phyloP scores from a whole-genome alignment of 345 rosid species.

The Pelargonium nanum region DNA sequence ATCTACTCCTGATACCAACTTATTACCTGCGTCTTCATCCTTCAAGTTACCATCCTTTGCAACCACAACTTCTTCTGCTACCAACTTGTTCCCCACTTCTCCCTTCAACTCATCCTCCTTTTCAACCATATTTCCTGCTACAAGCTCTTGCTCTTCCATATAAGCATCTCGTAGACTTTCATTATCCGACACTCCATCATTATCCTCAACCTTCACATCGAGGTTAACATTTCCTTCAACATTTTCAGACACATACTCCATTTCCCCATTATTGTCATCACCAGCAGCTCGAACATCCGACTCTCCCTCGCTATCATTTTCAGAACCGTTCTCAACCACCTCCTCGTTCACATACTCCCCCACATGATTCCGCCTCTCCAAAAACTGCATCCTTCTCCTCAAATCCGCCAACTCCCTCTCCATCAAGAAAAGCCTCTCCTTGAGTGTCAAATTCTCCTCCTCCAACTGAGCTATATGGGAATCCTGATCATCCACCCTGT shows the following conservation, averaged over 20 bases:
- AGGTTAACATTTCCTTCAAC: not conserved
- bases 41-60: not conserved
- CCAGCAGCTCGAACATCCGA: slow-evolving; percentile 14
- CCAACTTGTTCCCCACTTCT: not conserved
- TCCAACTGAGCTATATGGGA: slow-evolving; percentile 74
- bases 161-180: not conserved
- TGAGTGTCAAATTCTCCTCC: slow-evolving; percentile 74
- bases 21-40: not conserved
- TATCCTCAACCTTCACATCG: slow-evolving; percentile 3
- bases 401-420: slow-evolving; percentile 68
- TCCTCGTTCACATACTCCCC: slow-evolving; percentile 39
- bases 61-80: not conserved
- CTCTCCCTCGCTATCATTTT: slow-evolving; percentile 27
- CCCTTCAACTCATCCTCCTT: not conserved
- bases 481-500: slow-evolving; percentile 85
- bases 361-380: slow-evolving; percentile 48
- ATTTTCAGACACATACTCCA: slow-evolving; percentile 4
- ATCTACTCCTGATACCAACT: not conserved
- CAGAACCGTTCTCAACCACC: slow-evolving; percentile 22
- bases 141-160: not conserved
- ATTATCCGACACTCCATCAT: slow-evolving; percentile 6
- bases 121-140: not conserved
- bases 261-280: slow-evolving; percentile 7
- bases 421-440: slow-evolving; percentile 79
- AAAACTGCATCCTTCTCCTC: slow-evolving; percentile 65